A percentile compares a stretch with the other conserved stretches of the same genome.
Evolutionary conservation across 768 basidiomycete genomes (phyloP).

Genomic region (Imleria badia): DNA sequence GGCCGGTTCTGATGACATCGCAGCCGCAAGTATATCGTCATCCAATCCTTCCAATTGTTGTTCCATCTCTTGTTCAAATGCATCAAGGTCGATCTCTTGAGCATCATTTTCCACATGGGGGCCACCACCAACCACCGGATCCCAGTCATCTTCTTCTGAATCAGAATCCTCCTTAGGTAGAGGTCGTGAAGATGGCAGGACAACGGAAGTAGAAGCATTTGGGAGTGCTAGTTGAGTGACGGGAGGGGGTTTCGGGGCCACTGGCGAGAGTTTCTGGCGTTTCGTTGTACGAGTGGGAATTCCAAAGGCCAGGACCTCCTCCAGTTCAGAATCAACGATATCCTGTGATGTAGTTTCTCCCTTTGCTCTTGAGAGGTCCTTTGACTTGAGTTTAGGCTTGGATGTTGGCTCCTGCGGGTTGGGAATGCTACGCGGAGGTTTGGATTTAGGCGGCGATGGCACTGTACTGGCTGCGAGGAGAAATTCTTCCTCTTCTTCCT

Average conservation of each 20-base stretch:
- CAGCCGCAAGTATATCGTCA: constrained; percentile 52
- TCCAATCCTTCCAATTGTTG: constrained; percentile 39
- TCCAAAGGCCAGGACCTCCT: constrained; percentile 51
- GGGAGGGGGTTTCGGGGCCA: constrained; percentile 16
- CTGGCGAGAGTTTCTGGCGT: constrained; percentile 25
- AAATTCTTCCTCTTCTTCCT: constrained; percentile 34
- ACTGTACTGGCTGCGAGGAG: constrained; percentile 22
- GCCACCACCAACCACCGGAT: constrained; percentile 37
- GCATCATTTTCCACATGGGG: constrained; percentile 28
- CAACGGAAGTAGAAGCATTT: constrained; percentile 28
- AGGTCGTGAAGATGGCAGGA: constrained; percentile 31
- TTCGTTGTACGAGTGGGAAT: constrained; percentile 42
- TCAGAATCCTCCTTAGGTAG: constrained; percentile 36
- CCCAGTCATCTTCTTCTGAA: constrained; percentile 55
- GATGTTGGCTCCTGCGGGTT: constrained; percentile 22
- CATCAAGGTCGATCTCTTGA: constrained; percentile 37
- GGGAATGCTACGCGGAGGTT: constrained; percentile 25
- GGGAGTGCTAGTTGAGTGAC: constrained; percentile 41
- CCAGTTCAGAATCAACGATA: constrained; percentile 34
- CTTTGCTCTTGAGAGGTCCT: constrained; percentile 23
- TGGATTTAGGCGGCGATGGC: constrained; percentile 35
- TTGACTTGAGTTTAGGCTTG: constrained; percentile 30
- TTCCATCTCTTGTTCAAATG: constrained; percentile 37
- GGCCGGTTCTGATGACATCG: constrained; percentile 37
- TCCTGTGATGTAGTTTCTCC: constrained; percentile 15